These are phyloP conservation scores for Podaxis sp. DNA, from an alignment of 768 basidiomycete species.

Conservation along the genomic window DNA sequence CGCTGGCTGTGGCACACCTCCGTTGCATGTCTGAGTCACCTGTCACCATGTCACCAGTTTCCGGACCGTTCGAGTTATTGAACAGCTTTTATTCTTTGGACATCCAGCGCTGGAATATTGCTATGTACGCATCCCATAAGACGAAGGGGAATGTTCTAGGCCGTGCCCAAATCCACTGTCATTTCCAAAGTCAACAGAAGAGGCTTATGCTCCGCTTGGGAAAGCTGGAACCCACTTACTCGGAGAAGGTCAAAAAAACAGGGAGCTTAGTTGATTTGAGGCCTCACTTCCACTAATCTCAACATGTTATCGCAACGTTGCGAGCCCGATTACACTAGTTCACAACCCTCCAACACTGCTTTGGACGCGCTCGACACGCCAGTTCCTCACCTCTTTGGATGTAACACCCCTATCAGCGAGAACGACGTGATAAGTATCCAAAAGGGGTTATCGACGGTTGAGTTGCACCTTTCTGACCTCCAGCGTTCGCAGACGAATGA, in stretches of 20 bases:
- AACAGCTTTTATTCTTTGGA: neutral
- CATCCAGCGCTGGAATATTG: neutral
- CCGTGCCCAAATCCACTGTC: neutral
- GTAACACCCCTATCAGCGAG: constrained; percentile 22
- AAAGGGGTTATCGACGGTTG: constrained; percentile 18
- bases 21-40: constrained; percentile 1
- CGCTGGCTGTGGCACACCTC: neutral
- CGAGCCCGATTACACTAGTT: neutral
- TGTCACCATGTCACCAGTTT: neutral
- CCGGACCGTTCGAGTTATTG: neutral
- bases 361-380: constrained; percentile 19
- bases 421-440: constrained; percentile 17
- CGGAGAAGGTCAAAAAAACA: neutral
- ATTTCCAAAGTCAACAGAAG: neutral
- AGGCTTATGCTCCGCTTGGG: neutral
- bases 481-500: neutral
- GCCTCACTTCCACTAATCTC: neutral
- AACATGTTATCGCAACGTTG: neutral
- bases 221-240: neutral
- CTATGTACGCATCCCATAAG: neutral
- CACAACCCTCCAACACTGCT: neutral
- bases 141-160: neutral
- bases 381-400: constrained; percentile 22
- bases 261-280: neutral
- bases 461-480: constrained; percentile 11